These are phyloP conservation scores for Cyclocybe aegerita DNA, from an alignment of 768 basidiomycete genomes.

Conservation along the genomic window DNA sequence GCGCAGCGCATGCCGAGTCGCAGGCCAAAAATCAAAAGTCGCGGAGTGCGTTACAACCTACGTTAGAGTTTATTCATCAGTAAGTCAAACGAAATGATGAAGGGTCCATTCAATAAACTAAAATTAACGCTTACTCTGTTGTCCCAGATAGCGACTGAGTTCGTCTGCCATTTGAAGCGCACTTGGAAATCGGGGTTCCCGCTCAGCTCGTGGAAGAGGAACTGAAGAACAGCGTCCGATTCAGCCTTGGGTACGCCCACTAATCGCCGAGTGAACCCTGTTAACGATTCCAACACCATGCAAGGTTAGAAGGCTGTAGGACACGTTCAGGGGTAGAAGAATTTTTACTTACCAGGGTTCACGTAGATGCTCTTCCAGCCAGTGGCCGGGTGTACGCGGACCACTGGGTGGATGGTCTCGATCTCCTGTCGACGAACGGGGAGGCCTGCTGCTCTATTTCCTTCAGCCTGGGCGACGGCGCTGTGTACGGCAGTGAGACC, in stretches of 20 bases:
- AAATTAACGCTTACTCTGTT: conserved; percentile 57
- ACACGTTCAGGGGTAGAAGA: not conserved
- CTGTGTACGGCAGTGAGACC: conserved; percentile 74
- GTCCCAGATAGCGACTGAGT: conserved; percentile 86
- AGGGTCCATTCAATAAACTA: not conserved
- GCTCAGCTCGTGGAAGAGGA: conserved; percentile 71
- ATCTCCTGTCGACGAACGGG: conserved; percentile 69
- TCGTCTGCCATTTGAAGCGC: conserved; percentile 74
- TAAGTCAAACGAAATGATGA: not conserved
- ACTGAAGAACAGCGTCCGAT: conserved; percentile 68
- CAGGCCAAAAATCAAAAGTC: conserved; percentile 82
- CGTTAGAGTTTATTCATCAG: not conserved
- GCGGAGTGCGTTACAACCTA: conserved; percentile 77
- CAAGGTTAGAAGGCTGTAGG: not conserved
- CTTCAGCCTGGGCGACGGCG: conserved; percentile 75
- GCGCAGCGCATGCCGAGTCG: conserved; percentile 73
- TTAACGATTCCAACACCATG: not conserved
- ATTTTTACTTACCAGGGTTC: conserved; percentile 55
- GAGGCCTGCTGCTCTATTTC: conserved; percentile 65
- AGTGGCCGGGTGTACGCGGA: conserved; percentile 82
- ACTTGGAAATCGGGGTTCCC: conserved; percentile 75
- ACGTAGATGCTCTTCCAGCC: conserved; percentile 85
- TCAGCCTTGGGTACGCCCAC: conserved; percentile 79
- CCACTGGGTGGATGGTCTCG: conserved; percentile 75
- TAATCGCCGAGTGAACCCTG: conserved; percentile 80